Conservation (phyloP, 371 early-diverging fungal species). For the Haplosporangium sp. region DNA sequence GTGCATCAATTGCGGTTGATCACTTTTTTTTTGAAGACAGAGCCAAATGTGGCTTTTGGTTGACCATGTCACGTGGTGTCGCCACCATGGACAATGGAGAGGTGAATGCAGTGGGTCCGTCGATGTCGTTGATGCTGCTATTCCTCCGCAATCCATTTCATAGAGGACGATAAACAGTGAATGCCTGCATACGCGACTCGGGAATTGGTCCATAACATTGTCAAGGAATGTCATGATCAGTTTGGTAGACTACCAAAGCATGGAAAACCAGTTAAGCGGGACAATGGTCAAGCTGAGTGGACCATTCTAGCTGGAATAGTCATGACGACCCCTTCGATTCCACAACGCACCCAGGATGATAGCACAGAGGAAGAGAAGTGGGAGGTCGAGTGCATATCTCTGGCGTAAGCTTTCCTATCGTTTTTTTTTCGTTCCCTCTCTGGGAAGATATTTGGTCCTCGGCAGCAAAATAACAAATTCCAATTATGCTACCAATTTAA, state of each 20-base stretch:
- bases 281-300: conserved; percentile 77
- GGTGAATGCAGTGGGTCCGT: too few species aligned
- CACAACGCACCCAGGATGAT: neutral
- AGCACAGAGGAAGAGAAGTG: conserved; percentile 29
- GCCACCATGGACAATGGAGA: too few species aligned
- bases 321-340: conserved; percentile 24
- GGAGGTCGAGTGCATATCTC: conserved; percentile 66
- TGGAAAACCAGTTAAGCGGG: conserved; percentile 73
- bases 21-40: neutral
- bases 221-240: conserved; percentile 42
- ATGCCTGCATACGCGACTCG: conserved; percentile 24
- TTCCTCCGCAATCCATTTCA: neutral
- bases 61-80: too few species aligned
- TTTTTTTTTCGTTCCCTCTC: neutral
- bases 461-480: neutral
- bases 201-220: conserved; percentile 23
- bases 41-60: neutral
- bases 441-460: neutral
- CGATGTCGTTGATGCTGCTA: too few species aligned
- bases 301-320: conserved; percentile 87
- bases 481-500: too few species aligned
- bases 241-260: conserved; percentile 68
- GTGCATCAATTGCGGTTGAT: conserved; percentile 1
- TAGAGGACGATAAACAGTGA: neutral
- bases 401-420: conserved; percentile 63